Evolutionary conservation across 2,329 filamentous ascomycete genomes (phyloP).

Genomic region (Didymella pomorum): DNA sequence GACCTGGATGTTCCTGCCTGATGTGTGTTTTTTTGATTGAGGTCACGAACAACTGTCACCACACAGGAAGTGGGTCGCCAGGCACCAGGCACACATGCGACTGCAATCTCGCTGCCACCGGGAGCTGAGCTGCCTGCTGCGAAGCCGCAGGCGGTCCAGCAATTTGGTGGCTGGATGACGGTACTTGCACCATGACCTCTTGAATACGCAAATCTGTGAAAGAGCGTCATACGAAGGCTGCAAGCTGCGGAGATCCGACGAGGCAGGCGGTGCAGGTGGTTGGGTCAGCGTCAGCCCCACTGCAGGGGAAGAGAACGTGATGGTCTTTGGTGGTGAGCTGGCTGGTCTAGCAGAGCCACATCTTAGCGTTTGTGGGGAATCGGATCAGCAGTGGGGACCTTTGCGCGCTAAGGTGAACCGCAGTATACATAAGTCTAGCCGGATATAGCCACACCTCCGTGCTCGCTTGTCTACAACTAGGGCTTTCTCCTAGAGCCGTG

Average conservation of each 20-base stretch:
- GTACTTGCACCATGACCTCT: conserved; percentile 1
- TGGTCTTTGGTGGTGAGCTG: conserved; percentile 19
- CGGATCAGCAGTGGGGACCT: conserved; percentile 17
- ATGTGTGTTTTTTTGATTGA: conserved; percentile 3
- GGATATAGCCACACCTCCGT: conserved; percentile 14
- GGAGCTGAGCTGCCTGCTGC: not conserved
- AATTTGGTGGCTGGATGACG: conserved; percentile 8
- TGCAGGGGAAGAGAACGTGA: conserved; percentile 6
- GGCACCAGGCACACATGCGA: conserved; percentile 5
- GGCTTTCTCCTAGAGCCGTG: conserved; percentile 6
- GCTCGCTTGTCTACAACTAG: not conserved
- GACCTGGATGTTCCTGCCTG: conserved; percentile 11
- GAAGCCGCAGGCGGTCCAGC: not conserved
- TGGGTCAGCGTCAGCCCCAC: conserved; percentile 16
- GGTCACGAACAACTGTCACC: not conserved
- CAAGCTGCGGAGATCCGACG: conserved; percentile 11
- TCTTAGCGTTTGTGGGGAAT: conserved; percentile 29
- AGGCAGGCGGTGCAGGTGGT: conserved; percentile 7
- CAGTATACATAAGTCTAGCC: conserved; percentile 10
- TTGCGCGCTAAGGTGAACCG: conserved; percentile 10
- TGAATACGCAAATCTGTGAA: not conserved
- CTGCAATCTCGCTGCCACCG: conserved; percentile 8
- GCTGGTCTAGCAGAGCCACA: conserved; percentile 19
- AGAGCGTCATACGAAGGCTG: conserved; percentile 2
- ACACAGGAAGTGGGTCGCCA: conserved; percentile 6